These are phyloP conservation scores for Lentinula edodes DNA, from an alignment of 768 basidiomycete genomes.

Conservation along the genomic window DNA sequence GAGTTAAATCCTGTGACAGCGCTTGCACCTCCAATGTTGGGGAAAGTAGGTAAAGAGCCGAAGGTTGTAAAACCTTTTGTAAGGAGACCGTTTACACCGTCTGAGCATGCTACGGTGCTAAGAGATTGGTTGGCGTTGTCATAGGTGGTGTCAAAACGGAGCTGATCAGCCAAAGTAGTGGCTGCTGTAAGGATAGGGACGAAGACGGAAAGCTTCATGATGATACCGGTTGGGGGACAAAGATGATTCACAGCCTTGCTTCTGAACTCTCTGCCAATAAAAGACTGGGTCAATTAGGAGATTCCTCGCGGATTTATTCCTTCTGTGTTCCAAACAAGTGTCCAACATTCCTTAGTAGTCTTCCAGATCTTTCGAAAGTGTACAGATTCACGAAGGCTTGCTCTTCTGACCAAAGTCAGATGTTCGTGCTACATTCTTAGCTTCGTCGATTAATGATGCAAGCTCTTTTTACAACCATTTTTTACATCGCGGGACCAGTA, in stretches of 20 bases:
- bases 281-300: background rate
- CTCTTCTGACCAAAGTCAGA: background rate
- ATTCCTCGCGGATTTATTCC: background rate
- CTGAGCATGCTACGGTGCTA: conserved; percentile 39
- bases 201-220: conserved; percentile 7
- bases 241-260: background rate
- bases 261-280: background rate
- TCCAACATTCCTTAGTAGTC: background rate
- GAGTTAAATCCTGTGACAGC: conserved; percentile 36
- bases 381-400: background rate
- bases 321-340: background rate
- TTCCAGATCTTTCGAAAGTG: background rate
- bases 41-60: conserved; percentile 35
- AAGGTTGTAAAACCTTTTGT: conserved; percentile 34
- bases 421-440: background rate
- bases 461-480: no score
- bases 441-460: no score
- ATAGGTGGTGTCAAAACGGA: conserved; percentile 33
- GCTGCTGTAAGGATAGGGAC: conserved; percentile 13
- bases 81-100: conserved; percentile 38
- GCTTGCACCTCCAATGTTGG: conserved; percentile 37
- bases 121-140: conserved; percentile 30
- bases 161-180: background rate
- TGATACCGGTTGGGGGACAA: background rate
- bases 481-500: no score